Conservation (phyloP, 805 yeast species). For the Phaffomyces antillensis region DNA sequence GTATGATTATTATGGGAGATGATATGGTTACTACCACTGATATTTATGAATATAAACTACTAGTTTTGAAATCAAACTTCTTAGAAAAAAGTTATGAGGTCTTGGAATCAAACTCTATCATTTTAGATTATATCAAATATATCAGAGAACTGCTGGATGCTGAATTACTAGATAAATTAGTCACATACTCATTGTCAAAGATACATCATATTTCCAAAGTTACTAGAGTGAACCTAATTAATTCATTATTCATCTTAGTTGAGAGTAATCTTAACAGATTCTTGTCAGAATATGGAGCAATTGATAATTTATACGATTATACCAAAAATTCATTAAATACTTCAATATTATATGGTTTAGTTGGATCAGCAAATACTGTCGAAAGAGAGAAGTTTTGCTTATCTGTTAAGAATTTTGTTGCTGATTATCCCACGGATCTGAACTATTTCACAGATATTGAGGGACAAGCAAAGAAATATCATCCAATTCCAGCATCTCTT, state of each 20-base stretch:
- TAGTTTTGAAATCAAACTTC: background rate
- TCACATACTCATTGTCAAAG: background rate
- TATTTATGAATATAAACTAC: constrained; percentile 19
- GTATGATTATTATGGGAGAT: constrained; percentile 69
- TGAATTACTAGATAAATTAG: background rate
- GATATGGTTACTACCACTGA: constrained; percentile 18
- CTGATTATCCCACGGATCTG: constrained; percentile 18
- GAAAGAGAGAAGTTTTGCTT: constrained; percentile 15
- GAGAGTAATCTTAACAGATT: background rate
- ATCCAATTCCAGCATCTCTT: constrained; percentile 34
- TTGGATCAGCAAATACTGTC: constrained; percentile 28
- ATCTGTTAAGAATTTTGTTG: constrained; percentile 10
- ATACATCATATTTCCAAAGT: constrained; percentile 1
- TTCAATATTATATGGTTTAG: constrained; percentile 2
- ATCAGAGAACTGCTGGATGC: background rate
- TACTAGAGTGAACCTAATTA: background rate
- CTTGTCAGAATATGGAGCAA: background rate
- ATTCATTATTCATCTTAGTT: constrained; percentile 1
- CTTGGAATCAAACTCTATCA: background rate
- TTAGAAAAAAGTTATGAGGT: background rate
- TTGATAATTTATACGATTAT: background rate
- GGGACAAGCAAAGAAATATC: constrained; percentile 43
- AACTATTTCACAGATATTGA: constrained; percentile 38
- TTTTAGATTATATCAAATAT: background rate
- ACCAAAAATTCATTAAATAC: background rate